Evolutionary conservation across 345 rosid genomes (phyloP).

Genomic region (Aurinia saxatilis): DNA sequence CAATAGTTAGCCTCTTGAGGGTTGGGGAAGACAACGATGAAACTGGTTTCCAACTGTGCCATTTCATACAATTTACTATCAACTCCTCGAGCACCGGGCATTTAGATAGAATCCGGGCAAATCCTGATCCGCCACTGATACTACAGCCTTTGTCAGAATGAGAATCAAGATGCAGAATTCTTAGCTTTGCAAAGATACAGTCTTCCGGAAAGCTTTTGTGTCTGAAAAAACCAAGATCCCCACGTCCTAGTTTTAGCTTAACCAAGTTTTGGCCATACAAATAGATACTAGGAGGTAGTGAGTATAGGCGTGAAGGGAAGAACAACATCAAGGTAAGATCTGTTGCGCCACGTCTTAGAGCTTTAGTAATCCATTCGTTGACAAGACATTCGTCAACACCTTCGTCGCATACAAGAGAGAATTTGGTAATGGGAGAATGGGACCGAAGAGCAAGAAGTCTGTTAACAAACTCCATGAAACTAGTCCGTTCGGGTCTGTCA

Average conservation of each 20-base stretch:
- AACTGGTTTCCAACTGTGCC: background rate
- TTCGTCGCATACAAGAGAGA: background rate
- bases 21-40: background rate
- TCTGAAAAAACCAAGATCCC: background rate
- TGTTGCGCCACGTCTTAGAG: conserved; percentile 3
- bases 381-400: background rate
- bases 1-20: conserved; percentile 9
- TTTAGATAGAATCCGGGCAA: background rate
- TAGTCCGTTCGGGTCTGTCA: no score
- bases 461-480: background rate
- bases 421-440: conserved; percentile 1
- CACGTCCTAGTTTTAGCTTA: background rate
- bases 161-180: conserved; percentile 5
- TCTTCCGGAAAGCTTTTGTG: background rate
- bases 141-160: no score
- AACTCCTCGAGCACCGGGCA: conserved; percentile 8
- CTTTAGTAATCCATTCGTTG: background rate
- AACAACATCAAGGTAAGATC: background rate
- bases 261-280: background rate
- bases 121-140: no score
- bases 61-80: background rate
- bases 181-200: background rate
- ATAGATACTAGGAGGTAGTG: background rate
- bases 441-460: background rate
- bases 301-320: background rate